A percentile compares a stretch with the other conserved stretches of the same genome.
Conservation (phyloP, 2,329 filamentous ascomycete species). For the Grosmannia serpens region DNA sequence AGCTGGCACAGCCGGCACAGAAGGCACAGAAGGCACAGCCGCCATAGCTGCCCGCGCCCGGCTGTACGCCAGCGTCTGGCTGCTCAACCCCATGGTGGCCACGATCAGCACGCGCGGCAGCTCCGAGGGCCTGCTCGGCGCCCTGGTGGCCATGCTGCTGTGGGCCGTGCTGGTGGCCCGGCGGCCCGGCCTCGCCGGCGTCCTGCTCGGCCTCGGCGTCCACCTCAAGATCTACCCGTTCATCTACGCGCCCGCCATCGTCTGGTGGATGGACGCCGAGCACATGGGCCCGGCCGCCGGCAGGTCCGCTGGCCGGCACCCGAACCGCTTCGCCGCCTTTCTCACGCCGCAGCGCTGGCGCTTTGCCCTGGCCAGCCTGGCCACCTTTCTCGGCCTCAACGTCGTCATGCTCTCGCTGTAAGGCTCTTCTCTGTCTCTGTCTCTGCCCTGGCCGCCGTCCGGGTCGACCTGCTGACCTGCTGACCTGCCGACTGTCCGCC, state of each 20-base stretch:
- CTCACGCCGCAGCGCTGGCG: conserved; percentile 41
- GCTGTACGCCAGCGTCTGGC: conserved; percentile 76
- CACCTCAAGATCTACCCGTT: conserved; percentile 99
- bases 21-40: not conserved
- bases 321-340: conserved; percentile 26
- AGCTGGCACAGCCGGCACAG: conserved; percentile 4
- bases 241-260: conserved; percentile 73
- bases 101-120: conserved; percentile 92
- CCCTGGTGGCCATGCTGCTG: conserved; percentile 69
- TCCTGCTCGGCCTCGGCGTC: conserved; percentile 69
- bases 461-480: conserved; percentile 4
- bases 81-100: conserved; percentile 96
- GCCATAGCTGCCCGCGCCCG: conserved; percentile 40
- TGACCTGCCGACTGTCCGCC: not conserved
- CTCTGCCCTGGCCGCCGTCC: not conserved
- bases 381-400: conserved; percentile 66
- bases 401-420: conserved; percentile 64
- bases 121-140: conserved; percentile 80
- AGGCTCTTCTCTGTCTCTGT: conserved; percentile 22
- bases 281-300: conserved; percentile 19
- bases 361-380: conserved; percentile 53
- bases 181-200: conserved; percentile 53
- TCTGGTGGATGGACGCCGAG: conserved; percentile 66
- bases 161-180: conserved; percentile 61
- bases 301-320: not conserved